Base-by-base conservation (phyloP, 1,139 yeast genomes). In the Zhuliangozyma parablackwelliae region DNA sequence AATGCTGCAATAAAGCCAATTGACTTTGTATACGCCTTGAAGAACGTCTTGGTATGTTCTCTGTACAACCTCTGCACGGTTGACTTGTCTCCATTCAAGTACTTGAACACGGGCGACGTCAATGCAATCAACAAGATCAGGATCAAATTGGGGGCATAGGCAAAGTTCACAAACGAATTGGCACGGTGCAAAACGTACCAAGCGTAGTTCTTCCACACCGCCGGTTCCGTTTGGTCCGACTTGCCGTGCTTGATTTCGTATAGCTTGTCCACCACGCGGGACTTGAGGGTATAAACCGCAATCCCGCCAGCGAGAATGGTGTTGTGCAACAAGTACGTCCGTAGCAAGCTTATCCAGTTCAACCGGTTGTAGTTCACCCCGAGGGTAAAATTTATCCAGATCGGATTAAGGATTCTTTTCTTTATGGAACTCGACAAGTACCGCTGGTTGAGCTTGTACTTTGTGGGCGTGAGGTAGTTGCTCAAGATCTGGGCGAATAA, bases 381-480 rank as follows among this genome's bases (percentile, higher is more conserved):
- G 31, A 67, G 47, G 21, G 63, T 51, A 41, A 55, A 69, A 43
- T 68, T 67, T 39, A 59, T 60, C 75, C 75, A 69, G 33, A 69
- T 66, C 2, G 75, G 75, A 39, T 67, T 65, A 39, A 69, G 53
- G 10, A 67, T 49, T 31, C 57, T 43, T 3, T 53, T 40, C 40
- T 65, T 68, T 30, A 69, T 57, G 26, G 53, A 47, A n/a, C 58
- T 45, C 5, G 70, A 59, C 28, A 69, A 52, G 50, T 68, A 67
- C 31, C 59, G 49, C 43, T 65, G 69, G 44, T 66, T 67, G 46
- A 63, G 54, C 46, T 59, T 61, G 48, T 49, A 62, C 32, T 45
- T 53, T 2, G 73, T 66, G 1, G 75, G 75, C 0, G 75, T 65
- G 42, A 69, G 52, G 48, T 66, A 68, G 42, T 68, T 67, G 29